Conservation (phyloP, 1,284 basidiomycete genomes). For the Moesziomyces sp. region DNA sequence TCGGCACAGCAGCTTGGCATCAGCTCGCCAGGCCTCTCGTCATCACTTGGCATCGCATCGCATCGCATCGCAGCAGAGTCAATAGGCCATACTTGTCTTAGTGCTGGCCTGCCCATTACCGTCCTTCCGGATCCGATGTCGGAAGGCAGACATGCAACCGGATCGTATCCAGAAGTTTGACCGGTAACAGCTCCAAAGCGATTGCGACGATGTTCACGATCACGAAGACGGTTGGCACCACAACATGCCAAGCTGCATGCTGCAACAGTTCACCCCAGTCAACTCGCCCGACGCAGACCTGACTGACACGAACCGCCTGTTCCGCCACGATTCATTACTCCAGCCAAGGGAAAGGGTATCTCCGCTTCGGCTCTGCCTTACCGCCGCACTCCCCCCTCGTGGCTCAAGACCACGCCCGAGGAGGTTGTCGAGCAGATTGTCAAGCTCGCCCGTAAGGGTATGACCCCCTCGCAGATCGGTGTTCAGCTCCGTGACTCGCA, state of each 20-base stretch:
- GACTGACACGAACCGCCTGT: constrained; percentile 10
- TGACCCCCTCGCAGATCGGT: constrained; percentile 98
- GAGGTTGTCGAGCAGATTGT: constrained; percentile 95
- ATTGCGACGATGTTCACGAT: no score
- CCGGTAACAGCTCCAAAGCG: no score
- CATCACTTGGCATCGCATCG: not conserved
- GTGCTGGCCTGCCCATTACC: no score
- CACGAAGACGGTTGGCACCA: no score
- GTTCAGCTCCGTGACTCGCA: constrained; percentile 97
- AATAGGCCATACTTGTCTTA: constrained; percentile 5
- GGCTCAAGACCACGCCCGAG: constrained; percentile 95
- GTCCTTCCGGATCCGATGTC: no score
- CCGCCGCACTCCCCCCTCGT: constrained; percentile 90
- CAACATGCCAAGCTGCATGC: no score
- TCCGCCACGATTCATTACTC: constrained; percentile 2
- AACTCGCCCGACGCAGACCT: not conserved
- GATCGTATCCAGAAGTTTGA: no score
- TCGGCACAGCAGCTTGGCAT: not conserved
- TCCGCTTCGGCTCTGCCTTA: constrained; percentile 95
- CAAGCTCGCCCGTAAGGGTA: constrained; percentile 97
- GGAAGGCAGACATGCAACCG: no score
- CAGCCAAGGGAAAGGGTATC: constrained; percentile 68
- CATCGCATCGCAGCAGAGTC: not conserved
- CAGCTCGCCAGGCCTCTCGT: not conserved
- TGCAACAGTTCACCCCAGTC: no score